Evolutionary conservation across 2,329 filamentous ascomycete genomes (phyloP), one percentile per base, ranked within the genome.

Genomic region (Exophiala sideris): DNA sequence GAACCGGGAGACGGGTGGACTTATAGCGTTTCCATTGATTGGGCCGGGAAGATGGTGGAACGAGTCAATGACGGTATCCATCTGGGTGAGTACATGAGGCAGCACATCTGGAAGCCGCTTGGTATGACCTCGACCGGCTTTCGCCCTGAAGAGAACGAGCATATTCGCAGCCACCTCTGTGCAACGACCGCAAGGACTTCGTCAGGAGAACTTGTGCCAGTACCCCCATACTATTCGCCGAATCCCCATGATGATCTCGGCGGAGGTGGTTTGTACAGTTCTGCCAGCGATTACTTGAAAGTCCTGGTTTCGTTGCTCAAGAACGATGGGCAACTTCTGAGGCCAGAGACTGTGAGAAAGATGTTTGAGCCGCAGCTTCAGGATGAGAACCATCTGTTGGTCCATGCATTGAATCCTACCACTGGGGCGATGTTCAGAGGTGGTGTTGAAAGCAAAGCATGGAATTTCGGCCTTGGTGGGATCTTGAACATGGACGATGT

Each of bases 1-100:
- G 55, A 83, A 51, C 81, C 80, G 0, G 80, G 79, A 0, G 64
- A 67, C 0, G 65, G 69, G 2, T 83, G 79, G 79, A 68, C 71
- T 57, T 83, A 83, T 56, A 73, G 77, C 0, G 59, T 71, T 1
- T 70, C 73, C 1, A 63, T 78, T 1, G 80, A 83, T 66, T 83
- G 78, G 79, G 76, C 74, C 0, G 79, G 80, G 9, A 51, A 55
- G 50, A 60, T 60, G 48, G 69, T 83, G 1, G 79, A 82, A 59
- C 67, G 72, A 0, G 62, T 78, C 0, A 77, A 77, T 0, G 72
- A 73, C 0, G 48, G 62, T 7, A 71, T 69, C 0, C 24, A 35
- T 12, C 65, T 83, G 2, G 69, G 75, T 2, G 70, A 75, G 2
- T 73, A 70, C 45, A 70, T 81, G 59, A 66, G 74, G 9, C 59